A percentile compares a stretch with the other conserved stretches of the same genome.
Conservation (phyloP, 2,329 filamentous ascomycete species). For the Scorias spongiosa region DNA sequence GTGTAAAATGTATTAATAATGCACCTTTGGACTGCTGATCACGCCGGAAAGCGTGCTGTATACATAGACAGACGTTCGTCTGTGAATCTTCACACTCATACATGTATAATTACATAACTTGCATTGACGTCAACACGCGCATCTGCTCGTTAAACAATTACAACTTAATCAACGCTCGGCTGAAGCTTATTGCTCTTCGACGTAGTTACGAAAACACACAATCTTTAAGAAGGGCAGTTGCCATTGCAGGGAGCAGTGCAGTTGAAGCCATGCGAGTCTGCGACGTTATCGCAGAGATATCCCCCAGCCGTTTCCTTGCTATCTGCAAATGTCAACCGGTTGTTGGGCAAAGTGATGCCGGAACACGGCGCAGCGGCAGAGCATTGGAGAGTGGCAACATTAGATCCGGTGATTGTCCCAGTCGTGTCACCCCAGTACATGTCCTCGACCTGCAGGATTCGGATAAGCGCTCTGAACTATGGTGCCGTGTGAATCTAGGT, state of each 20-base stretch:
- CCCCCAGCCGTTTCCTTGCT: slow-evolving; percentile 5
- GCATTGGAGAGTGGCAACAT: slow-evolving; percentile 16
- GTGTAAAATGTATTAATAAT: too few species aligned
- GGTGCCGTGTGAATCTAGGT: slow-evolving; percentile 8
- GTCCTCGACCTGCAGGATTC: background rate
- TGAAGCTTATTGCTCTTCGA: too few species aligned
- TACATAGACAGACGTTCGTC: too few species aligned
- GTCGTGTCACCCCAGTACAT: background rate
- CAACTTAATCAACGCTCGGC: too few species aligned
- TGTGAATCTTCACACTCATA: too few species aligned
- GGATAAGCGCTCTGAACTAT: background rate
- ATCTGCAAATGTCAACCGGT: slow-evolving; percentile 6
- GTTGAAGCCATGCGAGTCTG: slow-evolving; percentile 8
- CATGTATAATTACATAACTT: too few species aligned
- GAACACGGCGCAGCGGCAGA: slow-evolving; percentile 13
- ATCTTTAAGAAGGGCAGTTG: background rate
- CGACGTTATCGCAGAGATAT: slow-evolving; percentile 14
- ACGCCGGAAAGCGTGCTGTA: too few species aligned
- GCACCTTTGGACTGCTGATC: too few species aligned
- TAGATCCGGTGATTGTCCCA: slow-evolving; percentile 14
- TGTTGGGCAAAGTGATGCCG: slow-evolving; percentile 11
- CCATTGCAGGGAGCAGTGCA: slow-evolving; percentile 9
- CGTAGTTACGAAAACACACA: too few species aligned
- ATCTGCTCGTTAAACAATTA: too few species aligned
- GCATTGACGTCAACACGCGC: too few species aligned